A percentile compares a stretch with the other conserved stretches of the same genome.
Conservation (phyloP, 78 protist species). For the Blattamonas nauphoetae region DNA sequence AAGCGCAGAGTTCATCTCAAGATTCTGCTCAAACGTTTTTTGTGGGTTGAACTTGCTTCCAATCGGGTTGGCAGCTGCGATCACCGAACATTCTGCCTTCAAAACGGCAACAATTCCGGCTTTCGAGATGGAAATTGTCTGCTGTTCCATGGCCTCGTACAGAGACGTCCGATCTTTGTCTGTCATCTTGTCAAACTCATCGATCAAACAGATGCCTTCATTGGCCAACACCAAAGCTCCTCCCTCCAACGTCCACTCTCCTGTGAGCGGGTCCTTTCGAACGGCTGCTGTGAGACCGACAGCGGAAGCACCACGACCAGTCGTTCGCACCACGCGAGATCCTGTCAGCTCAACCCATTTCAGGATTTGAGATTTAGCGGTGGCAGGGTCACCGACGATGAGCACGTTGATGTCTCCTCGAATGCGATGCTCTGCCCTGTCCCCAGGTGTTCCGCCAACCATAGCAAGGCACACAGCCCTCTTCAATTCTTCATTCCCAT, state of each 20-base stretch:
- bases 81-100: constrained; percentile 86
- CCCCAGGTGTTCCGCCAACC: constrained; percentile 86
- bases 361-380: constrained; percentile 94
- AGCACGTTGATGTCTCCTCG: constrained; percentile 99
- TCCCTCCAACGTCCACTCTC: constrained; percentile 97
- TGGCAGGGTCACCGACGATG: constrained; percentile 97
- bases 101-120: constrained; percentile 98
- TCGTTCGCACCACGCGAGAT: constrained; percentile 90
- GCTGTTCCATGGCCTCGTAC: constrained; percentile 99
- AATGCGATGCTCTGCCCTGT: constrained; percentile 58
- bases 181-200: constrained; percentile 98
- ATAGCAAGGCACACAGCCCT: constrained; percentile 81
- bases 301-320: constrained; percentile 94
- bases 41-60: constrained; percentile 75
- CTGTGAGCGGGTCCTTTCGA: constrained; percentile 79
- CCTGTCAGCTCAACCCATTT: constrained; percentile 82
- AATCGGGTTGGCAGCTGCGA: constrained; percentile 98
- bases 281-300: constrained; percentile 99
- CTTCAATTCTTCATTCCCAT: constrained; percentile 93
- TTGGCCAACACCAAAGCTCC: constrained; percentile 99
- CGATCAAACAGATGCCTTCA: constrained; percentile 93
- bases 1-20: constrained; percentile 92
- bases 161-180: constrained; percentile 88
- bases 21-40: constrained; percentile 64
- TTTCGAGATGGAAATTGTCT: constrained; percentile 89